Conservation (phyloP, 768 basidiomycete species). For the Lactarius psammicola region DNA sequence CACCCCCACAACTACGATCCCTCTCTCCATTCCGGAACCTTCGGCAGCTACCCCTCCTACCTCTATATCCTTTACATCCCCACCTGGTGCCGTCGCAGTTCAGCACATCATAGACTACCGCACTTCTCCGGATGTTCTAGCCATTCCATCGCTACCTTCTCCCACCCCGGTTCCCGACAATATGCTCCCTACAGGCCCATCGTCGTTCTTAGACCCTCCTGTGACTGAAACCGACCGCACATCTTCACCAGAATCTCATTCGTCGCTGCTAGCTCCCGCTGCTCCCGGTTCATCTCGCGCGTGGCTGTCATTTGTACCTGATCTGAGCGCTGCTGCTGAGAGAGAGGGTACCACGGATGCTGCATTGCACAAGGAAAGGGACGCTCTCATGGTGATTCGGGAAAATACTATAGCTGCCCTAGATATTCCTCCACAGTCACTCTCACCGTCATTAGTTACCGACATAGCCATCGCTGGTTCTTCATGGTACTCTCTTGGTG, state of each 20-base stretch:
- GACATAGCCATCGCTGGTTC: not conserved
- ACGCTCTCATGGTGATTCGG: not conserved
- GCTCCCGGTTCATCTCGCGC: not conserved
- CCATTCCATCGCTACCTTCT: not conserved
- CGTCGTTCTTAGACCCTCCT: not conserved
- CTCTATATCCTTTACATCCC: not conserved
- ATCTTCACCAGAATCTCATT: not conserved
- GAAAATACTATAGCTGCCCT: not conserved
- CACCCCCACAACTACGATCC: not conserved
- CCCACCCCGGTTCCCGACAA: not conserved
- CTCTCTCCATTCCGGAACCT: not conserved
- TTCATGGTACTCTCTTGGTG: not conserved
- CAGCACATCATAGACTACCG: not conserved
- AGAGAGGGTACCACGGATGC: not conserved
- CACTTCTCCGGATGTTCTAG: too few relatives aligned
- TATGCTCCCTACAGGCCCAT: not conserved
- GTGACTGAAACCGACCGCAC: not conserved
- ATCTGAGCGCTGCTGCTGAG: not conserved
- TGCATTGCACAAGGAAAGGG: not conserved
- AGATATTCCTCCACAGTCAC: not conserved
- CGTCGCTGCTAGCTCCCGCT: not conserved
- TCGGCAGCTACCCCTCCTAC: not conserved
- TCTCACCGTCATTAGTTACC: not conserved
- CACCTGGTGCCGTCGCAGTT: not conserved
- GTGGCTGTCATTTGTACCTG: not conserved